Conservation (phyloP, 179 eudicot species). For the Spinacia oleracea region DNA sequence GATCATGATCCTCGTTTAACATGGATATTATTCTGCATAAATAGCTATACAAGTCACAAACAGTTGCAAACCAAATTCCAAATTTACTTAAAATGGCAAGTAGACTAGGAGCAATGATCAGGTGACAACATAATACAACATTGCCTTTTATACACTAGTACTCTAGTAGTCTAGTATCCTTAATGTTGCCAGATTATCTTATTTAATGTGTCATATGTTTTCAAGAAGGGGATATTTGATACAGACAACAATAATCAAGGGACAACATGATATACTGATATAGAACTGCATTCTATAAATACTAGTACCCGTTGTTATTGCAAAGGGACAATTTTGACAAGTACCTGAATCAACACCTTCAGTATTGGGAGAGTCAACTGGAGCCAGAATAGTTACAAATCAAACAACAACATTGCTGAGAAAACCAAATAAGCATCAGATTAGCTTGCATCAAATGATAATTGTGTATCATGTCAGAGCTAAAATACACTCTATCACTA, state of each 20-base stretch:
- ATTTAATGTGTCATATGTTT: background rate
- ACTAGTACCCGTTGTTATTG: too few species aligned
- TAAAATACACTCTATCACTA: background rate
- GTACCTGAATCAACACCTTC: conserved; percentile 98
- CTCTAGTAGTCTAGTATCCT: too few species aligned
- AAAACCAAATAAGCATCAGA: conserved; percentile 17
- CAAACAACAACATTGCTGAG: conserved; percentile 82
- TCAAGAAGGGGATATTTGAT: too few species aligned
- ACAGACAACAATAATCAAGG: too few species aligned
- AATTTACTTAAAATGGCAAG: background rate
- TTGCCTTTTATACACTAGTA: background rate
- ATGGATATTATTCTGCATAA: background rate
- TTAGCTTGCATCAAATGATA: conserved; percentile 9
- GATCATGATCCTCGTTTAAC: background rate
- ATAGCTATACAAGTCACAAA: background rate
- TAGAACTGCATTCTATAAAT: too few species aligned
- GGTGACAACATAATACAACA: background rate
- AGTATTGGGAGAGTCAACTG: conserved; percentile 85
- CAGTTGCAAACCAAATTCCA: background rate
- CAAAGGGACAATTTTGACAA: conserved; percentile 4
- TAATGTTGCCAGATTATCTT: background rate
- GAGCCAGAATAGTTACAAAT: conserved; percentile 81
- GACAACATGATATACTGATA: too few species aligned
- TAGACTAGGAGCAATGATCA: background rate
- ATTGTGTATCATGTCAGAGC: background rate